These are phyloP conservation scores for Colletotrichum tropicicola DNA, from an alignment of 2,329 filamentous ascomycete genomes.

Conservation along the genomic window DNA sequence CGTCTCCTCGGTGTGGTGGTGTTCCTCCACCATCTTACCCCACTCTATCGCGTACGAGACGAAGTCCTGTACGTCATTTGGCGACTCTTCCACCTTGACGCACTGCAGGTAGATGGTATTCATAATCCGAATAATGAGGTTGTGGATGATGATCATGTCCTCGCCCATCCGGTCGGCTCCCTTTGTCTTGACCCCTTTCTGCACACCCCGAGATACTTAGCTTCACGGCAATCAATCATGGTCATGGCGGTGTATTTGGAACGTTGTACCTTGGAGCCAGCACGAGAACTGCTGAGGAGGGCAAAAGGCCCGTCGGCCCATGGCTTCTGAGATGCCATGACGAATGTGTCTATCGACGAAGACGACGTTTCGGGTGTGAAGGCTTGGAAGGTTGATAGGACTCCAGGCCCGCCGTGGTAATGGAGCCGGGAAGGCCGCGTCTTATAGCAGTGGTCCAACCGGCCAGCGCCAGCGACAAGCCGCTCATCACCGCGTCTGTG, in stretches of 20 bases:
- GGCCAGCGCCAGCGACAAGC: too few relatives aligned
- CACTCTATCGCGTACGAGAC: slow-evolving; percentile 37
- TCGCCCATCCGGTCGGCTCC: slow-evolving; percentile 34
- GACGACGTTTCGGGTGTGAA: not conserved
- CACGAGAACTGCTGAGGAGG: slow-evolving; percentile 37
- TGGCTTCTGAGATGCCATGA: slow-evolving; percentile 28
- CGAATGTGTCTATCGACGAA: not conserved
- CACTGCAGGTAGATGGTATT: slow-evolving; percentile 39
- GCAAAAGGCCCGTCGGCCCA: slow-evolving; percentile 46
- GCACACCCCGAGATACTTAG: not conserved
- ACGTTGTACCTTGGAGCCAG: slow-evolving; percentile 36
- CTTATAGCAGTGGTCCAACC: too few relatives aligned
- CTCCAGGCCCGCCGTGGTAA: too few relatives aligned
- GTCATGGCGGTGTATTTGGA: not conserved
- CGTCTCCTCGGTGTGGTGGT: slow-evolving; percentile 44
- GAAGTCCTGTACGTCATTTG: slow-evolving; percentile 38
- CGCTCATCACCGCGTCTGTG: too few relatives aligned
- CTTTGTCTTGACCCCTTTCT: slow-evolving; percentile 32
- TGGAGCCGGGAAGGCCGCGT: too few relatives aligned
- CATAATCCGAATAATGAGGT: slow-evolving; percentile 38
- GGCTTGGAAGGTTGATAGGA: too few relatives aligned
- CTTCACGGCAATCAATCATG: too few relatives aligned
- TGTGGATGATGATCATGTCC: slow-evolving; percentile 44
- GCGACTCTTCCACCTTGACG: slow-evolving; percentile 34
- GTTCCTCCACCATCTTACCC: slow-evolving; percentile 35